phyloP scores from a whole-genome alignment of 805 yeast genomes.

The Myxozyma geophila region DNA sequence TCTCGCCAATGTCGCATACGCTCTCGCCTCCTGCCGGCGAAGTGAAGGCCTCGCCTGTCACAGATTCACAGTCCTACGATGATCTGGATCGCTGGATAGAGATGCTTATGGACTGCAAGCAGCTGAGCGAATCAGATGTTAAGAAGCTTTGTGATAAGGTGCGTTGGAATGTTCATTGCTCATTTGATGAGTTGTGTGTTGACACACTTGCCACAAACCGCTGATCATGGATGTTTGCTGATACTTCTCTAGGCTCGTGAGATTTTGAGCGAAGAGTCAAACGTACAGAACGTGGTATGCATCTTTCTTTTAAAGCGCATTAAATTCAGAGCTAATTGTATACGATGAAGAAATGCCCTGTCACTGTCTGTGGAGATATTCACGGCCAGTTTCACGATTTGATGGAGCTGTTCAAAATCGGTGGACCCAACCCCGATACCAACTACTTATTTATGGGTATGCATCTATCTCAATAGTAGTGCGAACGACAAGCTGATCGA shows the following conservation, averaged over 20 bases:
- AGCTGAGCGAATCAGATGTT: constrained; percentile 79
- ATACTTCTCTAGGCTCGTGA: constrained; percentile 59
- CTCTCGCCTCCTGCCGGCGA: constrained; percentile 22
- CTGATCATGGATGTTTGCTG: not conserved
- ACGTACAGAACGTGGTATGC: constrained; percentile 83
- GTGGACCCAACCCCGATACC: constrained; percentile 92
- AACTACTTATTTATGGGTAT: constrained; percentile 78
- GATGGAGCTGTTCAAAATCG: constrained; percentile 89
- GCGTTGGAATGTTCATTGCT: not conserved
- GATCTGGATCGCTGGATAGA: constrained; percentile 90
- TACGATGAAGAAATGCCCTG: constrained; percentile 66
- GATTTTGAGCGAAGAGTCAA: constrained; percentile 76
- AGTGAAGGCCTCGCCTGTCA: constrained; percentile 26
- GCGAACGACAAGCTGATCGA: not conserved
- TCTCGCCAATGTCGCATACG: constrained; percentile 30
- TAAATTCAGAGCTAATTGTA: not conserved
- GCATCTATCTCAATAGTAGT: not conserved
- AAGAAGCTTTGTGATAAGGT: constrained; percentile 81
- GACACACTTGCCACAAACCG: constrained; percentile 51
- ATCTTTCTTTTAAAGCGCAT: not conserved
- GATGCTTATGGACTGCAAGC: constrained; percentile 75
- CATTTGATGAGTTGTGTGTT: not conserved
- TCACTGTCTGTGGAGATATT: constrained; percentile 89
- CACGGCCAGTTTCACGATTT: constrained; percentile 96
- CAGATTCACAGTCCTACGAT: constrained; percentile 48